Base-by-base conservation (phyloP, 2,329 filamentous ascomycete species). In the Colletotrichum coccodes region DNA sequence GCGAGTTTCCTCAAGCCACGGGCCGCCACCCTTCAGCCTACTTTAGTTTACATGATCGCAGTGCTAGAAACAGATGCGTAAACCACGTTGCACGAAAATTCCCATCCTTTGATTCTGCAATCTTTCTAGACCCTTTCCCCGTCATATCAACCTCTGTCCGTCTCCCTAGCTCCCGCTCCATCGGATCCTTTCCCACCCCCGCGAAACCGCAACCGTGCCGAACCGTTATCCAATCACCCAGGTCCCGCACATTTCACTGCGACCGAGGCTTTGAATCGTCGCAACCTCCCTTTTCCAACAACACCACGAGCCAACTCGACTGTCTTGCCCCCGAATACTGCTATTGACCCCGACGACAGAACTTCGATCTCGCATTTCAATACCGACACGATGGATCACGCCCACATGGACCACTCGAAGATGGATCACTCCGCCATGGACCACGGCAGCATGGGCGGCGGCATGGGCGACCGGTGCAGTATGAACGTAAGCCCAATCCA, bases 401-500 rank as follows among this genome's bases (percentile, higher is more conserved):
- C 46, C 47, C 73, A 60, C 50, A 85, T 85, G 82, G 82, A 84
- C 64, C 83, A 85, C 76, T 75, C 76, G 21, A 65, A 72, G 62
- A 82, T 81, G 79, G 78, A 83, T 62, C 83, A 85, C 76, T 76
- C 77, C 54, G 75, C 78, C 26, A 85, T 86, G 83, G 83, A 82
- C 70, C 84, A 85, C 74, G 75, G 79, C 66, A 76, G 76, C 62
- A 87, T 87, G 83, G 89, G 85, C 75, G 87, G 88, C 75, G 86
- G 85, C 78, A 90, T 89, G 86, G 84, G 84, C 62, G 82, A 82
- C 73, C 89, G 90, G 85, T 98, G 95, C 87, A 95, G 86, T 81
- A 98, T 98, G 94, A 97, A 95, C 81, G 95, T 95, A 83, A 76
- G 91, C 76, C 59, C 66, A 36, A 54, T 21, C 38, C 40, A 18